Evolutionary conservation across 2,329 filamentous ascomycete species (phyloP).

Genomic region (Phyllosticta capitalensis): DNA sequence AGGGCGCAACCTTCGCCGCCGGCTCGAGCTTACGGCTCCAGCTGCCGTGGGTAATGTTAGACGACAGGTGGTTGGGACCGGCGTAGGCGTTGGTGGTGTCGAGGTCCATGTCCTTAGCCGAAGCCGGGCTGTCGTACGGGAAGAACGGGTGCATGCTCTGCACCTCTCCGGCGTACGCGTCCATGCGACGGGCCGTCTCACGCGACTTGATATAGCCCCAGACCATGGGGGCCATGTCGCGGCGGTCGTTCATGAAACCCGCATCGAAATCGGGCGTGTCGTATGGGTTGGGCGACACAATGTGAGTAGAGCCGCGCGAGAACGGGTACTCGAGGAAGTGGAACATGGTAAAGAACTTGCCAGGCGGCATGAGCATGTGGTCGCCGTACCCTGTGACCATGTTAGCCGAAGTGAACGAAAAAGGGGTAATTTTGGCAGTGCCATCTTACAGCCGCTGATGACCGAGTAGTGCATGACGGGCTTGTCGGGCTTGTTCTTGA

Average conservation of each 20-base stretch:
- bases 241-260: constrained; percentile 77
- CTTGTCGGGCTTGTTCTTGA: constrained; percentile 77
- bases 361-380: constrained; percentile 55
- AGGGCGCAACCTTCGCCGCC: constrained; percentile 41
- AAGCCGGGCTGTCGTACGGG: constrained; percentile 57
- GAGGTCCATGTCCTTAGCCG: constrained; percentile 64
- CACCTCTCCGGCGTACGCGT: constrained; percentile 64
- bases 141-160: constrained; percentile 60
- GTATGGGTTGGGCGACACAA: constrained; percentile 62
- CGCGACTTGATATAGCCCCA: constrained; percentile 79
- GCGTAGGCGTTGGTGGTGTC: constrained; percentile 67
- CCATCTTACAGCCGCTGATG: constrained; percentile 41
- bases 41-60: constrained; percentile 60
- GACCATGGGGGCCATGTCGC: constrained; percentile 71
- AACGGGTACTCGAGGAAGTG: constrained; percentile 72
- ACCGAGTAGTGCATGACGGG: constrained; percentile 80
- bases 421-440: not conserved
- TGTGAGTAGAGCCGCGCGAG: constrained; percentile 62
- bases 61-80: constrained; percentile 59
- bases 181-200: constrained; percentile 70
- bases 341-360: constrained; percentile 79
- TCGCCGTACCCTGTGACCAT: constrained; percentile 30
- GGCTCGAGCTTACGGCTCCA: constrained; percentile 55
- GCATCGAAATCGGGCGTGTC: constrained; percentile 68
- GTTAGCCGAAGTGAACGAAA: not conserved